Percentiles rank a stretch among this genome's conserved stretches.
Conservation (phyloP, 257 asterid species). For the Agastache rugosa region DNA sequence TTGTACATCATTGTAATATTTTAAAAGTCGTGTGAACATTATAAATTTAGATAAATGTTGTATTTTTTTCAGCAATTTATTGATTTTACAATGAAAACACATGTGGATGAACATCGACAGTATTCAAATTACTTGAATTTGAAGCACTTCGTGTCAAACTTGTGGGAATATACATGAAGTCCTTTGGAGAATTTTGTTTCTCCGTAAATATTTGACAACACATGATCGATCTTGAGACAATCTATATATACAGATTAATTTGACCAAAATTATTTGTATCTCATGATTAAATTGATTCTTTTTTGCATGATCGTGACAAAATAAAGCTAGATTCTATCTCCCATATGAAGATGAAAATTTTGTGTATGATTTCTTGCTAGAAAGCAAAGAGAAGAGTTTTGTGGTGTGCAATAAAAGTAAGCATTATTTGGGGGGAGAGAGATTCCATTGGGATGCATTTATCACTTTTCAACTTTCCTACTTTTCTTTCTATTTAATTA, state of each 20-base stretch:
- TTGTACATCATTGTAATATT: too few species aligned
- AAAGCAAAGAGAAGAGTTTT: constrained; percentile 32
- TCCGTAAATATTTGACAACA: neutral
- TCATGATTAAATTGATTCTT: constrained; percentile 29
- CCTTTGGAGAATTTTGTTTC: neutral
- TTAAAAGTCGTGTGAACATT: too few species aligned
- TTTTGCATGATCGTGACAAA: constrained; percentile 31
- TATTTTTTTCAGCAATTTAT: too few species aligned
- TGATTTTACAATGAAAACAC: too few species aligned
- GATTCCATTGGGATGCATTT: constrained; percentile 41
- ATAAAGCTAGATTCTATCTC: constrained; percentile 40
- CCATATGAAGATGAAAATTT: constrained; percentile 35
- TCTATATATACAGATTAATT: neutral
- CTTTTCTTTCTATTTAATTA: constrained; percentile 9
- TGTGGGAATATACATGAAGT: neutral
- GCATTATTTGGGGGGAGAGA: constrained; percentile 33
- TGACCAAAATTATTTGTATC: neutral
- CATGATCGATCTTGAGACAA: neutral
- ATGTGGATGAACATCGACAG: too few species aligned
- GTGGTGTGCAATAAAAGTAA: constrained; percentile 41
- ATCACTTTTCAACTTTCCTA: constrained; percentile 34
- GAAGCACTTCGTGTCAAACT: neutral
- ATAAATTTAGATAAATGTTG: too few species aligned
- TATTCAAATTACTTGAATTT: neutral
- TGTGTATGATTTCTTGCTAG: constrained; percentile 31